These are phyloP conservation scores for Yamadazyma takamatsuzukensis DNA, from an alignment of 805 yeast genomes.

Conservation along the genomic window DNA sequence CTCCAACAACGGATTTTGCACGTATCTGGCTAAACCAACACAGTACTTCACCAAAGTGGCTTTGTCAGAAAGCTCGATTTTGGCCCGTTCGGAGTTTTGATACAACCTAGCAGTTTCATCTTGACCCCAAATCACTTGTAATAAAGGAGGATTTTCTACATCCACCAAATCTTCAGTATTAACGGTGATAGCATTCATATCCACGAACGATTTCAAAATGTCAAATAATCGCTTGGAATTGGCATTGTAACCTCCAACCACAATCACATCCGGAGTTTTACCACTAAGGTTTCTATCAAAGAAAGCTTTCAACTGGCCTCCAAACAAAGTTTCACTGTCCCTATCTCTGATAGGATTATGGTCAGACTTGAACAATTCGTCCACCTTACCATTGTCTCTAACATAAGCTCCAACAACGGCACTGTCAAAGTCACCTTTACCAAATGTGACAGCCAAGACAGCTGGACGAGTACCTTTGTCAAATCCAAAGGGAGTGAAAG, in stretches of 20 bases:
- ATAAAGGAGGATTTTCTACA: conserved; percentile 44
- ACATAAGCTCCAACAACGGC: conserved; percentile 81
- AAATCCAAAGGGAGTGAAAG: conserved; percentile 76
- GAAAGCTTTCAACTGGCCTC: conserved; percentile 64
- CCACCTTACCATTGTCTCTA: conserved; percentile 76
- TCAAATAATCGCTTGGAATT: conserved; percentile 60
- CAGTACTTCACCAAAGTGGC: conserved; percentile 79
- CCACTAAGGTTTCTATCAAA: conserved; percentile 54
- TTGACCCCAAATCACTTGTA: conserved; percentile 76
- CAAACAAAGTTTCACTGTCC: conserved; percentile 42
- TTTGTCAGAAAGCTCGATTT: conserved; percentile 77
- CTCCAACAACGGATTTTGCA: conserved; percentile 90
- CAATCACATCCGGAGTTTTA: conserved; percentile 79
- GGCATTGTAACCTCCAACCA: conserved; percentile 82
- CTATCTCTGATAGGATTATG: conserved; percentile 56
- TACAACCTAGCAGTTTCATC: conserved; percentile 91
- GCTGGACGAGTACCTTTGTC: conserved; percentile 82
- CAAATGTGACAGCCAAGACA: conserved; percentile 77
- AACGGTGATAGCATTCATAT: conserved; percentile 49
- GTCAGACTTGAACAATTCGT: conserved; percentile 74
- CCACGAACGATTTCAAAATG: conserved; percentile 53
- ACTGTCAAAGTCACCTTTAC: conserved; percentile 80
- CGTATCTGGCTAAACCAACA: conserved; percentile 84
- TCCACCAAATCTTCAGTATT: conserved; percentile 43
- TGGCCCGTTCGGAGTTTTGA: conserved; percentile 75